Evolutionary conservation across 495 filamentous ascomycete species (phyloP).

Genomic region (Podospora pseudoanserina): DNA sequence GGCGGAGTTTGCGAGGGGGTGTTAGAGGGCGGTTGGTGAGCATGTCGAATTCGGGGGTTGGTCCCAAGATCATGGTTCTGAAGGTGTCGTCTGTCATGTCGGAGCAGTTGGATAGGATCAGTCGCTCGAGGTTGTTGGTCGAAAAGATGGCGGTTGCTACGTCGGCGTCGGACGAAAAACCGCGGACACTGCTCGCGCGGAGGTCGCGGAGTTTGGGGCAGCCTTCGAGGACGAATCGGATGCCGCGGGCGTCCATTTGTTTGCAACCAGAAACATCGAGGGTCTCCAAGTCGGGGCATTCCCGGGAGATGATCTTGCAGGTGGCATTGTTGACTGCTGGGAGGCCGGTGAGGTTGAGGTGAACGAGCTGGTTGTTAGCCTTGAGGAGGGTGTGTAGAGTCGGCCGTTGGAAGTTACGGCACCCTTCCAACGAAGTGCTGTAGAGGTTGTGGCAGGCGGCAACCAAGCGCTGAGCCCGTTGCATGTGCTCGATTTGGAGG

Average conservation of each 20-base stretch:
- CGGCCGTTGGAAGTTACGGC: constrained; percentile 70
- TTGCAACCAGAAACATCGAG: constrained; percentile 92
- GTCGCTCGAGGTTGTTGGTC: constrained; percentile 73
- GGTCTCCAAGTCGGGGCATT: constrained; percentile 73
- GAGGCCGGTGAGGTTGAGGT: constrained; percentile 82
- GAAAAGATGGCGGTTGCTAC: constrained; percentile 70
- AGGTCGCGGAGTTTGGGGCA: constrained; percentile 76
- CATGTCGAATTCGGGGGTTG: constrained; percentile 69
- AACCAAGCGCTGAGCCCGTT: constrained; percentile 68
- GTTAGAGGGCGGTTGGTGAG: constrained; percentile 73
- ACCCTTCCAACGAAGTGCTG: constrained; percentile 83
- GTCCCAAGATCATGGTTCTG: constrained; percentile 66
- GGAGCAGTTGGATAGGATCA: constrained; percentile 73
- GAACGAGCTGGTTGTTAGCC: constrained; percentile 69
- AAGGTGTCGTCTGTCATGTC: constrained; percentile 72
- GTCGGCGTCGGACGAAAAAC: constrained; percentile 63
- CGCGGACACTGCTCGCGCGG: constrained; percentile 73
- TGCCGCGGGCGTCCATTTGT: constrained; percentile 76
- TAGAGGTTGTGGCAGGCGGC: constrained; percentile 81
- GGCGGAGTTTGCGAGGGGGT: constrained; percentile 72
- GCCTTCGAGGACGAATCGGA: constrained; percentile 65
- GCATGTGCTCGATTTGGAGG: constrained; percentile 69
- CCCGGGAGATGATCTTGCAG: constrained; percentile 80
- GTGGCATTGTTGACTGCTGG: constrained; percentile 75
- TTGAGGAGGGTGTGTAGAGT: constrained; percentile 77